Evolutionary conservation across 192 early-diverging fungal genomes (phyloP).

Genomic region (Coemansia sp.): DNA sequence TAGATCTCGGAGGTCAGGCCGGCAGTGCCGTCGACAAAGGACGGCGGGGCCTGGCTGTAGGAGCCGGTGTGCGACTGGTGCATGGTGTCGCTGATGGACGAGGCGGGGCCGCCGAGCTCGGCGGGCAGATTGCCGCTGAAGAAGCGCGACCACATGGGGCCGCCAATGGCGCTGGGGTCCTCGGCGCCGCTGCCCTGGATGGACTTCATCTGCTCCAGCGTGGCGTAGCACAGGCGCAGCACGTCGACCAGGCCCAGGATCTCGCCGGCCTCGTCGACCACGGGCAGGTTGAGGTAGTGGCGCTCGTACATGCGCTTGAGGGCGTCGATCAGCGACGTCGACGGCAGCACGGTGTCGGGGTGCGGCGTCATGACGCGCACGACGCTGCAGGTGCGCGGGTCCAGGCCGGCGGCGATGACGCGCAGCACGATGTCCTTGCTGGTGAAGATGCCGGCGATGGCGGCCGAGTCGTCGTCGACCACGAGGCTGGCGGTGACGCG

Average conservation of each 20-base stretch:
- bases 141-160: slow-evolving; percentile 78
- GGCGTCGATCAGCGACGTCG: slow-evolving; percentile 76
- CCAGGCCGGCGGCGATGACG: slow-evolving; percentile 83
- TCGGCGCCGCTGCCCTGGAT: slow-evolving; percentile 48
- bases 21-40: slow-evolving; percentile 45
- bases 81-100: slow-evolving; percentile 62
- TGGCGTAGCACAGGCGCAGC: slow-evolving; percentile 77
- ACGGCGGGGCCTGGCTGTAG: slow-evolving; percentile 37
- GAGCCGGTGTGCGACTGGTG: slow-evolving; percentile 29
- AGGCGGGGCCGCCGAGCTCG: slow-evolving; percentile 65
- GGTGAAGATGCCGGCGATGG: slow-evolving; percentile 89
- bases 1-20: slow-evolving; percentile 49
- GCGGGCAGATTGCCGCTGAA: slow-evolving; percentile 65
- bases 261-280: slow-evolving; percentile 65
- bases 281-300: slow-evolving; percentile 81
- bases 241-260: slow-evolving; percentile 82
- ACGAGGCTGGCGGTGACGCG: slow-evolving; percentile 76
- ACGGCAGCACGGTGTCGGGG: slow-evolving; percentile 71
- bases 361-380: slow-evolving; percentile 97
- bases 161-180: slow-evolving; percentile 21
- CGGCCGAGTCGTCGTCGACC: slow-evolving; percentile 60
- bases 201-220: slow-evolving; percentile 76
- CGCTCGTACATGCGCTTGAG: slow-evolving; percentile 85
- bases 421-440: slow-evolving; percentile 86
- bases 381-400: slow-evolving; percentile 87